phyloP scores from a whole-genome alignment of 208 protist genomes.

The Histomonas meleagridis region DNA sequence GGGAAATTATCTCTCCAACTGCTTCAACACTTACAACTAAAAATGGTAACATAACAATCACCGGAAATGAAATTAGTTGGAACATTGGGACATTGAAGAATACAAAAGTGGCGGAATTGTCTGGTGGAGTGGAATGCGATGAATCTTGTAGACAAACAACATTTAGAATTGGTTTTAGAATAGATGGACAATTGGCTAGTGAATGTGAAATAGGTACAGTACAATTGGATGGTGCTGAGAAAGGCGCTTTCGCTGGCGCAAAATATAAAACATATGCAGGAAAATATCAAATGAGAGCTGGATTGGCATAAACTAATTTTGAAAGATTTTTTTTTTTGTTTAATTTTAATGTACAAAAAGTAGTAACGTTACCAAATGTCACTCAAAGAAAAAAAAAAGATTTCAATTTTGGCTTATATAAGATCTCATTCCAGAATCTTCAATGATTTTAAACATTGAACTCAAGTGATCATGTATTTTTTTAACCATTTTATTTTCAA shows the following conservation, averaged over 20 bases:
- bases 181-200: not conserved
- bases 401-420: no score
- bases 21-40: not conserved
- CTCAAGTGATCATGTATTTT: no score
- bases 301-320: no score
- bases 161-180: not conserved
- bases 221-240: not conserved
- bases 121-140: not conserved
- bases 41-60: not conserved
- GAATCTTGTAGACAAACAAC: not conserved
- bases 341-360: no score
- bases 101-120: not conserved
- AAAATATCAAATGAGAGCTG: slow-evolving; percentile 7
- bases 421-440: no score
- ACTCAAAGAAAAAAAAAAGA: no score
- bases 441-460: no score
- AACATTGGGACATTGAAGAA: not conserved
- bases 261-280: not conserved
- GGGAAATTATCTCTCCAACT: not conserved
- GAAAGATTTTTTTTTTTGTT: no score
- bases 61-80: not conserved
- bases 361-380: no score
- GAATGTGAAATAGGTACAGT: not conserved
- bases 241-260: not conserved
- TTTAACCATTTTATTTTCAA: no score